A percentile compares a stretch with the other conserved stretches of the same genome.
phyloP scores from a whole-genome alignment of 2,329 filamentous ascomycete species.

The Microsporum canis region DNA sequence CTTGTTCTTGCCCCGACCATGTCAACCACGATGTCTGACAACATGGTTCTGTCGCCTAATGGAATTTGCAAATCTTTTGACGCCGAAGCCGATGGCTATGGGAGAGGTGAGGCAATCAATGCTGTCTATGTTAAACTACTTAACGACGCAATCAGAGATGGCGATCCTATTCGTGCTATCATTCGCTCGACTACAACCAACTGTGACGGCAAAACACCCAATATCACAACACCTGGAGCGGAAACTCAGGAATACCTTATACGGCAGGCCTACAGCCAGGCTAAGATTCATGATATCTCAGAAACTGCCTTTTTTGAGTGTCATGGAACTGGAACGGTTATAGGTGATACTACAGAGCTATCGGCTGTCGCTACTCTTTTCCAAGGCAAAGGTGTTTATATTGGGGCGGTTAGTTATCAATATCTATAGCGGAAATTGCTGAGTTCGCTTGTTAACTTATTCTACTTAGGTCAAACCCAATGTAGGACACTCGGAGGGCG shows the following conservation, averaged over 20 bases:
- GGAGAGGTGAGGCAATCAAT: constrained; percentile 33
- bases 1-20: constrained; percentile 16
- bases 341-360: not conserved
- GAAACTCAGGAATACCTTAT: constrained; percentile 29
- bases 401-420: not conserved
- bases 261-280: constrained; percentile 38
- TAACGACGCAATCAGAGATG: constrained; percentile 29
- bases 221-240: constrained; percentile 16
- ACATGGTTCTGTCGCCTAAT: constrained; percentile 26
- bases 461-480: constrained; percentile 19
- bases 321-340: not conserved
- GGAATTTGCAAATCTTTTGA: constrained; percentile 24
- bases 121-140: constrained; percentile 32
- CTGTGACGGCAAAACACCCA: constrained; percentile 29
- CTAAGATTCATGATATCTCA: constrained; percentile 48
- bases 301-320: not conserved
- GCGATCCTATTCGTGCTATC: constrained; percentile 33
- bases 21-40: constrained; percentile 20
- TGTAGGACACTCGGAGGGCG: constrained; percentile 22
- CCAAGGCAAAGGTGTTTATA: not conserved
- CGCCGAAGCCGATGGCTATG: constrained; percentile 32
- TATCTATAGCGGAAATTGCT: not conserved
- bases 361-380: not conserved
- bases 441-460: not conserved
- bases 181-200: constrained; percentile 30